These are phyloP conservation scores for Solanum hybrid DNA, from an alignment of 305 asterid species.

Conservation along the genomic window DNA sequence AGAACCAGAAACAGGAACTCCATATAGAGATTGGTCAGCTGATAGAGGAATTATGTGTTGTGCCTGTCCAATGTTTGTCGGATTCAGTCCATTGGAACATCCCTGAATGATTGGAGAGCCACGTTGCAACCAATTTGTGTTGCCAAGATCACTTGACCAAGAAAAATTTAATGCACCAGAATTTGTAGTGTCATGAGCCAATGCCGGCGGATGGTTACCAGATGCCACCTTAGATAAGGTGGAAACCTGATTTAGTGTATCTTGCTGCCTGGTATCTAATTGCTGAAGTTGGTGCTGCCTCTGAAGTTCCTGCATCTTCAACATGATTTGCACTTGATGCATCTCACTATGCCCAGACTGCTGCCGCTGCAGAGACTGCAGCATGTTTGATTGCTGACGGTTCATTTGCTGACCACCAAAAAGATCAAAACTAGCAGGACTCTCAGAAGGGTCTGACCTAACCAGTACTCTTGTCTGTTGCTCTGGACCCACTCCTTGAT, in stretches of 20 bases:
- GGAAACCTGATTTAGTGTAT: conserved; percentile 36
- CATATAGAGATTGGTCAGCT: conserved; percentile 76
- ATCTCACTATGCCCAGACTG: conserved; percentile 57
- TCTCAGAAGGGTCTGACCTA: conserved; percentile 46
- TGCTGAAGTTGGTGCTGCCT: conserved; percentile 72
- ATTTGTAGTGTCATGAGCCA: conserved; percentile 37
- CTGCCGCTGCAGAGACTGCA: conserved; percentile 64
- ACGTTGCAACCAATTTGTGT: conserved; percentile 53
- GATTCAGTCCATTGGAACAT: conserved; percentile 41
- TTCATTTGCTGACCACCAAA: conserved; percentile 82
- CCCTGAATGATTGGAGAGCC: conserved; percentile 54
- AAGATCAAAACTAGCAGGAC: conserved; percentile 71
- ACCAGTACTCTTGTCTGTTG: conserved; percentile 48
- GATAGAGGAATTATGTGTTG: conserved; percentile 38
- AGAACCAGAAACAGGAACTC: conserved; percentile 72
- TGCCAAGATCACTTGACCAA: conserved; percentile 50
- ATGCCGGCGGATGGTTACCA: conserved; percentile 40
- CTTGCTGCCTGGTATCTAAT: conserved; percentile 45
- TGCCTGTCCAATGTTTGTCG: conserved; percentile 44
- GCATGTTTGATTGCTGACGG: conserved; percentile 58
- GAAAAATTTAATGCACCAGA: conserved; percentile 39
- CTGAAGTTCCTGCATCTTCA: conserved; percentile 90
- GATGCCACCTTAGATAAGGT: conserved; percentile 42
- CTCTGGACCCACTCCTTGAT: conserved; percentile 47
- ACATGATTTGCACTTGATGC: conserved; percentile 70